Evolutionary conservation across 768 basidiomycete species (phyloP).

Genomic region (Phlebiopsis gigantea): DNA sequence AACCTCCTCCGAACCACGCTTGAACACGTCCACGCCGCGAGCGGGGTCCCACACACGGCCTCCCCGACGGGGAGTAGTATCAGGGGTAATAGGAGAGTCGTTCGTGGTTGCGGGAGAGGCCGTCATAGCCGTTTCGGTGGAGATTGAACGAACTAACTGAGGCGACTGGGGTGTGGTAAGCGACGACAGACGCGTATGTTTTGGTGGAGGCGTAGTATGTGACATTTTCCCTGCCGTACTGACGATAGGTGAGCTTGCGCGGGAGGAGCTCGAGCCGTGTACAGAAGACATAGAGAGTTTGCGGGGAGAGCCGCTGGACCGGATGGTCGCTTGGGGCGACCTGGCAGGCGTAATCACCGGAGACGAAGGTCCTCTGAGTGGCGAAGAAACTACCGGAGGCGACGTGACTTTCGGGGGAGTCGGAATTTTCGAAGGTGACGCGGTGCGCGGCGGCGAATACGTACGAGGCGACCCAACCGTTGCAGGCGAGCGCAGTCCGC

Average conservation of each 20-base stretch:
- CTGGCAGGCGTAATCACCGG: slow-evolving; percentile 8
- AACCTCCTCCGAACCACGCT: slow-evolving; percentile 83
- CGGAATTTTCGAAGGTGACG: slow-evolving; percentile 11
- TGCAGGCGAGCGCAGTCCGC: slow-evolving; percentile 22
- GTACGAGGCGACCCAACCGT: slow-evolving; percentile 24
- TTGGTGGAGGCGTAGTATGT: slow-evolving; percentile 19
- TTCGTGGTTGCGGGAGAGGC: slow-evolving; percentile 49
- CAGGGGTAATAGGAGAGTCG: slow-evolving; percentile 40
- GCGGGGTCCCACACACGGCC: slow-evolving; percentile 81
- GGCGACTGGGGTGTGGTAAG: slow-evolving; percentile 20
- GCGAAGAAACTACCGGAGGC: slow-evolving; percentile 9
- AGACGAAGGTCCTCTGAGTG: slow-evolving; percentile 11
- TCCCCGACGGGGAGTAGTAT: slow-evolving; percentile 31
- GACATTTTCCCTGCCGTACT: slow-evolving; percentile 14
- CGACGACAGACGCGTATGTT: slow-evolving; percentile 15
- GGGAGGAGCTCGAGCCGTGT: slow-evolving; percentile 12
- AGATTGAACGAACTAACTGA: slow-evolving; percentile 30
- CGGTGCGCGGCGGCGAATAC: slow-evolving; percentile 20
- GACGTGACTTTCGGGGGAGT: slow-evolving; percentile 18
- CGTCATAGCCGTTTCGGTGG: slow-evolving; percentile 38
- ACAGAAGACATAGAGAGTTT: slow-evolving; percentile 8
- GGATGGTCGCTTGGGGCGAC: neutral
- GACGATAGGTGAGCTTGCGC: slow-evolving; percentile 19
- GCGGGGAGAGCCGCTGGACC: slow-evolving; percentile 4
- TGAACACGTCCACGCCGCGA: slow-evolving; percentile 81